Percentiles rank a stretch among this genome's conserved stretches.
phyloP scores from a whole-genome alignment of 2,329 filamentous ascomycete genomes.

The Claviceps cyperi region DNA sequence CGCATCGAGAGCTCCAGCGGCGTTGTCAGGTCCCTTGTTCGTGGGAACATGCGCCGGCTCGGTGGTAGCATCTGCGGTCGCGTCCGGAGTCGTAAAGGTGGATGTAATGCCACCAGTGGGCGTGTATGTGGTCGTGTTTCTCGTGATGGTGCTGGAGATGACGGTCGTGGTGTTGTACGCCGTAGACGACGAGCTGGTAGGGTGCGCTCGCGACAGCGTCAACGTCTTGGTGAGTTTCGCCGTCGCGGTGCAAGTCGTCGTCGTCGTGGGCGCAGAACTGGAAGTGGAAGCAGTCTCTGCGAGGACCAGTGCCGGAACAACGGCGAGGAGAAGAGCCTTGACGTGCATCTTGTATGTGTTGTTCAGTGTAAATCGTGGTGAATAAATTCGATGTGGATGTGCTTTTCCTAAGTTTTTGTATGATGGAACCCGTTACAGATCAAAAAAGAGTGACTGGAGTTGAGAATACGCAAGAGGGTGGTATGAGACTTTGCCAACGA shows the following conservation, averaged over 20 bases:
- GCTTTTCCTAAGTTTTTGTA: too few species aligned
- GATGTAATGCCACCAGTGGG: slow-evolving; percentile 12
- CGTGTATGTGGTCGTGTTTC: slow-evolving; percentile 15
- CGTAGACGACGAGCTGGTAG: slow-evolving; percentile 15
- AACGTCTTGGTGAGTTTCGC: slow-evolving; percentile 34
- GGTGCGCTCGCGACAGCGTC: slow-evolving; percentile 33
- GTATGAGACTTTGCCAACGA: slow-evolving; percentile 42
- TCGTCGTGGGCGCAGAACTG: too few species aligned
- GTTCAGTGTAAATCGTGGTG: background rate
- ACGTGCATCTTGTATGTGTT: slow-evolving; percentile 12
- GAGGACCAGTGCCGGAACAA: slow-evolving; percentile 39
- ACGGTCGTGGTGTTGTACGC: background rate
- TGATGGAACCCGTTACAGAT: background rate
- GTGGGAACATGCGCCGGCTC: slow-evolving; percentile 9
- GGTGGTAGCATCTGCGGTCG: slow-evolving; percentile 10
- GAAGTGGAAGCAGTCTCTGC: slow-evolving; percentile 20
- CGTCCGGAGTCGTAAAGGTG: slow-evolving; percentile 9
- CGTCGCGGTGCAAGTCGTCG: background rate
- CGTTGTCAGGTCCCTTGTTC: slow-evolving; percentile 25
- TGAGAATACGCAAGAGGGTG: slow-evolving; percentile 9
- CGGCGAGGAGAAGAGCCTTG: slow-evolving; percentile 29
- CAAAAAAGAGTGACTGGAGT: slow-evolving; percentile 7
- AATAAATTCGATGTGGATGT: background rate
- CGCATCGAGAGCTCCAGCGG: slow-evolving; percentile 28
- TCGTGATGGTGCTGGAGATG: background rate